Percentiles rank a stretch among this genome's conserved stretches.
phyloP scores from a whole-genome alignment of 495 filamentous ascomycete genomes.

The Symbiotaphrina buchneri region DNA sequence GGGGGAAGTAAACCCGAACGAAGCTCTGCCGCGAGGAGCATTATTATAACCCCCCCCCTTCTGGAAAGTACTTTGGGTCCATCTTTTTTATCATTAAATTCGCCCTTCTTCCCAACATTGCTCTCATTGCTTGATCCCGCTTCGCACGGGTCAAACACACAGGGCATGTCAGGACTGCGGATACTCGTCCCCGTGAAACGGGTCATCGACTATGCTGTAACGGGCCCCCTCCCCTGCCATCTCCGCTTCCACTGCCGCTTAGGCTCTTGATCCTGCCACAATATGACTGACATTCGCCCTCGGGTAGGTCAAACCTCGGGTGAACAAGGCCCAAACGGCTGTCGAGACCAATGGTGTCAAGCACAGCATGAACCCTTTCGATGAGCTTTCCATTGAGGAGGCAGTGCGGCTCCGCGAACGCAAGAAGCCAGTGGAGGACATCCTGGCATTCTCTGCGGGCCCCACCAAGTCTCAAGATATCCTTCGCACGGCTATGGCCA shows the following conservation, averaged over 20 bases:
- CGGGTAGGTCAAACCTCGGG: constrained; percentile 76
- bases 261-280: constrained; percentile 5
- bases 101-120: too few relatives aligned
- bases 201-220: constrained; percentile 96
- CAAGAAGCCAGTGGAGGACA: constrained; percentile 53
- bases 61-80: too few relatives aligned
- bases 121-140: too few relatives aligned
- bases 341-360: constrained; percentile 84
- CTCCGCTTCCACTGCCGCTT: not conserved
- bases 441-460: constrained; percentile 72
- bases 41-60: too few relatives aligned
- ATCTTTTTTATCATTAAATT: too few relatives aligned
- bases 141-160: too few relatives aligned
- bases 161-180: constrained; percentile 58
- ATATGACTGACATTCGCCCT: not conserved
- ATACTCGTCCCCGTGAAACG: constrained; percentile 93
- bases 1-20: too few relatives aligned
- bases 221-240: not conserved
- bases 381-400: constrained; percentile 94
- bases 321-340: constrained; percentile 88
- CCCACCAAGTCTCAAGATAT: constrained; percentile 70
- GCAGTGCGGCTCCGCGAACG: constrained; percentile 81
- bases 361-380: constrained; percentile 97
- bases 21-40: too few relatives aligned
- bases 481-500: constrained; percentile 90